A percentile compares a stretch with the other conserved stretches of the same genome.
phyloP scores from a whole-genome alignment of 108 stramenopile species.

The Conticribra weissflogii region DNA sequence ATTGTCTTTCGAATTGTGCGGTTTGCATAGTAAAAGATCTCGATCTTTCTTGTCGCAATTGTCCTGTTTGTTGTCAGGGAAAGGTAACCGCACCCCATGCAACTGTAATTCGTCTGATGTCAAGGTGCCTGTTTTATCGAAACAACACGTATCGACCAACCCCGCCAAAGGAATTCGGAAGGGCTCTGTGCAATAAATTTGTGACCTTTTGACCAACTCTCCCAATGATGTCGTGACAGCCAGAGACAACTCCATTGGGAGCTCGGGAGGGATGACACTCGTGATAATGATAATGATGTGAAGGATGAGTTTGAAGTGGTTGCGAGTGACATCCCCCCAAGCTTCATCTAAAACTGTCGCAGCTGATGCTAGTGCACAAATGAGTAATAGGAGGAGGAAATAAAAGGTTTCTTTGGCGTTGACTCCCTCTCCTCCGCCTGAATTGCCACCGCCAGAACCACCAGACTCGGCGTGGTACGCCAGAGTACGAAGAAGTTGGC shows the following conservation, averaged over 20 bases:
- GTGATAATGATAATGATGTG: slow-evolving; percentile 98
- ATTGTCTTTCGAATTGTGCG: not conserved
- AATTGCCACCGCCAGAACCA: slow-evolving; percentile 25
- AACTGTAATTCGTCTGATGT: slow-evolving; percentile 92
- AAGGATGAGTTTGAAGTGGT: slow-evolving; percentile 90
- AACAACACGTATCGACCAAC: slow-evolving; percentile 90
- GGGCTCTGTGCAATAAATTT: slow-evolving; percentile 95
- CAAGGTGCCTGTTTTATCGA: slow-evolving; percentile 98
- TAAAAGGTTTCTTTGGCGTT: slow-evolving; percentile 88
- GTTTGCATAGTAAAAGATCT: slow-evolving; percentile 19
- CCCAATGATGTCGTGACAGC: slow-evolving; percentile 94
- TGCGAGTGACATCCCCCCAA: slow-evolving; percentile 78
- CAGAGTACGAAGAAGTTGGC: slow-evolving; percentile 92
- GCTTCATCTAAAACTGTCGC: slow-evolving; percentile 84
- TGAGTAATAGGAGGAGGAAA: slow-evolving; percentile 85
- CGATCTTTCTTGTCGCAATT: slow-evolving; percentile 18
- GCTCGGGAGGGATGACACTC: slow-evolving; percentile 94
- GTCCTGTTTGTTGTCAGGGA: slow-evolving; percentile 3
- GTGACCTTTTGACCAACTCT: slow-evolving; percentile 69
- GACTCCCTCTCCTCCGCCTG: slow-evolving; percentile 66
- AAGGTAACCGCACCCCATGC: slow-evolving; percentile 69
- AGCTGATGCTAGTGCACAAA: slow-evolving; percentile 88
- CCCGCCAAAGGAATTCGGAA: slow-evolving; percentile 96
- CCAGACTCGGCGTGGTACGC: slow-evolving; percentile 75
- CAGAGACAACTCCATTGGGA: slow-evolving; percentile 96